Base-by-base conservation (phyloP, 257 asterid species). In the Dorcoceras hygrometricum region DNA sequence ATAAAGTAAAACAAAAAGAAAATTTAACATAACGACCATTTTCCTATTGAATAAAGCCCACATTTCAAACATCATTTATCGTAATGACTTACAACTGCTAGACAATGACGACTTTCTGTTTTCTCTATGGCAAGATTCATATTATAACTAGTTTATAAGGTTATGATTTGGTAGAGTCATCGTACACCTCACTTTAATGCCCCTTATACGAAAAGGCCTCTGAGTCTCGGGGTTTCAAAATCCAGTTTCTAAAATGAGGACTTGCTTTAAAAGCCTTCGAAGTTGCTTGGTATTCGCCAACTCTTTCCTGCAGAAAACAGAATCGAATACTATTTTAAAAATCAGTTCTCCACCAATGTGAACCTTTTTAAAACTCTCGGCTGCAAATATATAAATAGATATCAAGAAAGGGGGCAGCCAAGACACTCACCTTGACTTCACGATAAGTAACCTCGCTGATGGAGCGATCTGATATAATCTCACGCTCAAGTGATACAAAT, bases 211-310 rank as follows among this genome's bases (percentile, higher is more conserved):
- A 69, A 73, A 87, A 84, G 59, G 86, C 74, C 86, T 92, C 98
- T 4, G 70, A 76, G 58, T 78, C 75, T 54, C 71, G 85, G 75
- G 89, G 95, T 71, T 87, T 89, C 77, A 71, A 25, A 69, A 79
- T 75, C 98, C 97, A 92, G 84, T 88, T 84, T 36, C 67, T 78
- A 65, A 92, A 92, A 73, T 77, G 73, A 39, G 81, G 84, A 78
- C 91, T 82, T 67, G 68, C 83, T 77, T 87, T 86, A 39, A 89
- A 82, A 73, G 81, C 71, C 84, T 75, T 83, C n/a, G 91, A 92
- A 59, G 82, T 76, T 74, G 82, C 79, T 73, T 23, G 23, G 73
- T 92, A 92, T 55, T 78, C 87, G 54, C 74, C 72, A 10, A 91
- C 87, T 74, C 62, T 20, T 55, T 72, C 88, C 98, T 92, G 96